A percentile compares a stretch with the other conserved stretches of the same genome.
These are phyloP conservation scores for Calonectria henricotiae DNA, from an alignment of 2,329 filamentous ascomycete genomes.

Conservation along the genomic window DNA sequence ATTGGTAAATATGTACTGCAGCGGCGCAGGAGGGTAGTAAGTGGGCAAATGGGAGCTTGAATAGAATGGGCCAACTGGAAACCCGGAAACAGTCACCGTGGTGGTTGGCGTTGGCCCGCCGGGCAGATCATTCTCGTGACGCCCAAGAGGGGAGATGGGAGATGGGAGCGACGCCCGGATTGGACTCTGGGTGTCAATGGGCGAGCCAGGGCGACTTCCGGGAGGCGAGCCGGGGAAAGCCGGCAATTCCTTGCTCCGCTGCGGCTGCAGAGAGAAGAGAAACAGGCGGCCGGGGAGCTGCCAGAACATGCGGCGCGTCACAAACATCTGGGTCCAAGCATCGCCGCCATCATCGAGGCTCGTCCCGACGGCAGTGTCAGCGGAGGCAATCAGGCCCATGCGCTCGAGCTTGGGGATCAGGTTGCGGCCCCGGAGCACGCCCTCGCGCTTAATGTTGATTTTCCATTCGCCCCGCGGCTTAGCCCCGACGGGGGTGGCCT, in stretches of 20 bases:
- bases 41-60: constrained; percentile 90
- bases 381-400: constrained; percentile 87
- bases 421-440: constrained; percentile 88
- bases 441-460: constrained; percentile 87
- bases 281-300: constrained; percentile 91
- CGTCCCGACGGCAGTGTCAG: constrained; percentile 82
- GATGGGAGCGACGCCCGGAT: constrained; percentile 53
- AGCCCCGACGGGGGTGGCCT: constrained; percentile 77
- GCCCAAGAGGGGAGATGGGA: constrained; percentile 48
- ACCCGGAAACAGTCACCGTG: constrained; percentile 55
- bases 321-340: constrained; percentile 87
- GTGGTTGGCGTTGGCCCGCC: constrained; percentile 59
- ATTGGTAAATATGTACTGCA: constrained; percentile 86
- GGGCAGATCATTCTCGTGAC: constrained; percentile 59
- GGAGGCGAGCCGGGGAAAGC: constrained; percentile 68
- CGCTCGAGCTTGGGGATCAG: constrained; percentile 92
- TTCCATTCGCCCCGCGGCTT: constrained; percentile 89
- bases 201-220: constrained; percentile 71
- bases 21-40: constrained; percentile 88
- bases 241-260: constrained; percentile 66
- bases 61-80: constrained; percentile 79
- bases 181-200: constrained; percentile 54
- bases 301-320: constrained; percentile 88
- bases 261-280: constrained; percentile 86
- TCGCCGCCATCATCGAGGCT: constrained; percentile 74